A percentile compares a stretch with the other conserved stretches of the same genome.
These are phyloP conservation scores for Cystobasidium ongulense DNA, from an alignment of 768 basidiomycete genomes.

Conservation along the genomic window DNA sequence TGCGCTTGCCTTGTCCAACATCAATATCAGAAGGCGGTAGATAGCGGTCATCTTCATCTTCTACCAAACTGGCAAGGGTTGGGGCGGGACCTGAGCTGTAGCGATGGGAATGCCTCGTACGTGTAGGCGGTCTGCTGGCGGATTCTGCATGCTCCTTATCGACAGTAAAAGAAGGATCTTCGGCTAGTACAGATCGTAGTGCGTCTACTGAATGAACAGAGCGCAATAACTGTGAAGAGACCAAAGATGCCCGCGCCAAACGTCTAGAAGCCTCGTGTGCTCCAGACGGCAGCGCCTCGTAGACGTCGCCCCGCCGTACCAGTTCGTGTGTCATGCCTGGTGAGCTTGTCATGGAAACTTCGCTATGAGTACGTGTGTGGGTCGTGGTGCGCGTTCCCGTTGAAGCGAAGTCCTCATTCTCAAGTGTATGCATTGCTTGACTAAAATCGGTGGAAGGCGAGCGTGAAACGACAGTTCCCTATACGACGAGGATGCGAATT, in stretches of 20 bases:
- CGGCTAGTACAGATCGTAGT: not conserved
- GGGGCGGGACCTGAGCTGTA: conserved; percentile 25
- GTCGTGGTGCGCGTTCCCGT: not conserved
- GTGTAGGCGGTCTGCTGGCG: not conserved
- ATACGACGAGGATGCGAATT: not conserved
- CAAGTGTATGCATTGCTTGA: conserved; percentile 4
- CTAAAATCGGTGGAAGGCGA: not conserved
- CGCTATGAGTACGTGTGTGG: conserved; percentile 1
- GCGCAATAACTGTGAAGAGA: conserved; percentile 4
- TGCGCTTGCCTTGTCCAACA: not conserved
- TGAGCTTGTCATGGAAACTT: conserved; percentile 12
- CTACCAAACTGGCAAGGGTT: conserved; percentile 20
- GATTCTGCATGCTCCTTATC: not conserved
- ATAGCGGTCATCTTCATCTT: conserved; percentile 5
- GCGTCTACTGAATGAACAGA: conserved; percentile 8
- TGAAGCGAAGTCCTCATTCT: not conserved
- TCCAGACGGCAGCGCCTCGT: not conserved
- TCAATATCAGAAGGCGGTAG: not conserved
- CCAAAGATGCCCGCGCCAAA: conserved; percentile 10
- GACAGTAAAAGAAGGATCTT: not conserved
- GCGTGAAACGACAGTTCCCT: conserved; percentile 4
- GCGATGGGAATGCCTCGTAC: not conserved
- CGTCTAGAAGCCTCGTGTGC: not conserved
- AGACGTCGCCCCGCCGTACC: not conserved
- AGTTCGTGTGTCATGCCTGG: conserved; percentile 21